Base-by-base conservation (phyloP, 345 rosid genomes). In the Acer campestre region DNA sequence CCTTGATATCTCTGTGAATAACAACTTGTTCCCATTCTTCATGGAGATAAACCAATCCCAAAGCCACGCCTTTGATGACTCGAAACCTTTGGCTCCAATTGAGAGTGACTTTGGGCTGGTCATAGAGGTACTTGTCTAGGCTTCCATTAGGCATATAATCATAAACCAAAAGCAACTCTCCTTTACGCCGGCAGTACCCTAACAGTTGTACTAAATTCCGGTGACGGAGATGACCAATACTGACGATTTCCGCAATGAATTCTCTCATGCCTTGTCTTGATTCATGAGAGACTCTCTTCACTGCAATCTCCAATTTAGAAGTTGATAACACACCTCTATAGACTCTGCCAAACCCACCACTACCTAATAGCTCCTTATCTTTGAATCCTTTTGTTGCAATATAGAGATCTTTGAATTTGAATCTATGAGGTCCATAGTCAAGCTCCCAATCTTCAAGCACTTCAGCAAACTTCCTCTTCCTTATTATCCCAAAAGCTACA, bases 81-180 rank as follows among this genome's bases (percentile, higher is more conserved):
- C 73, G 75, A 31, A 78, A 88, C 68, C 95, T 83, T 66, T 87
- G 93, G 2, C 70, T 58, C 93, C 95, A 91, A 53, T 82, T 85
- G 0, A 89, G 79, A 0, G 87, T 85, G 3, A 74, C 71, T n/a
- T 71, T 67, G 7, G 92, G 92, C 25, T 81, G 81, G 76, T 81
- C 83, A 61, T 75, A 84, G 17, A 91, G 79, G 75, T 84, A 87
- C 84, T 84, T 91, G 22, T 89, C 90, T 0, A 87, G 78, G 71
- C 93, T 89, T 31, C 90, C 89, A 42, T 91, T 89, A 3, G 90
- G 89, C 92, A 90, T 87, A 81, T 83, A 89, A n/a, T 90, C 92
- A 11, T 91, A 91, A 0, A 89, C 93, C 29, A 91, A 67, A 51
- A 91, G 88, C 4, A 91, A 80, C 78, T 91, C 93, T 0, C 88